Base-by-base conservation (phyloP, 371 early-diverging fungal genomes). In the Mortierella sp. region DNA sequence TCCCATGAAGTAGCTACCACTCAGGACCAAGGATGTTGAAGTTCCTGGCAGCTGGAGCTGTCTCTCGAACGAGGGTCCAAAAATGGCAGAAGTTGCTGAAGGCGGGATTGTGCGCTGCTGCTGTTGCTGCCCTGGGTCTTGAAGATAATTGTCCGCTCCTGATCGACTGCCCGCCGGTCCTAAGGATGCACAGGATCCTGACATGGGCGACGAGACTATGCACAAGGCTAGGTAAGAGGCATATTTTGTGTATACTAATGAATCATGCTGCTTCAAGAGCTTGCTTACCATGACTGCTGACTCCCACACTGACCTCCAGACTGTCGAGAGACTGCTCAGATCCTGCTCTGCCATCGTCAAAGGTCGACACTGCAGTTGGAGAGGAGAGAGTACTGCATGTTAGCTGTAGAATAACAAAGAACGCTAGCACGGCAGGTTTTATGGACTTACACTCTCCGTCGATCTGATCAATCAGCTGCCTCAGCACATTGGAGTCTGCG, bases 391-490 rank as follows among this genome's bases (percentile, higher is more conserved):
- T 7, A 17, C 21, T 17, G 44, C 17, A 4, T 39, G 39, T 44
- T 44, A 21, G 17, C 19, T 17, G 19, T 19, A 53, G 37, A 37
- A 34, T 19, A 26, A 52, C 49, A 41, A 15, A 37, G 37, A 41
- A 24, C 4, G 27, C 27, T 17, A 19, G 21, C 30, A 30, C 43
- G 39, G 27, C 30, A 44, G 31, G 30, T 46, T 28, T 26, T 17
- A 8, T 7, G 26, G 3, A 62, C 76, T 49, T 69, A 76, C 76
- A 37, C 32, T 76, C 76, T 24, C 76, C 64, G 24, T 76, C 76
- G 49, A 76, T 76, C 39, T 76, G 76, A 42, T 64, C 61, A 37
- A 76, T 64, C 28, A 76, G 42, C 46, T 76, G 76, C 51, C 70
- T 39, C 17, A 76, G 58, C 26, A 76, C 76, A 53, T 54, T 56